Conservation (phyloP, 169 alveolate species). For the Plasmodium inui region DNA sequence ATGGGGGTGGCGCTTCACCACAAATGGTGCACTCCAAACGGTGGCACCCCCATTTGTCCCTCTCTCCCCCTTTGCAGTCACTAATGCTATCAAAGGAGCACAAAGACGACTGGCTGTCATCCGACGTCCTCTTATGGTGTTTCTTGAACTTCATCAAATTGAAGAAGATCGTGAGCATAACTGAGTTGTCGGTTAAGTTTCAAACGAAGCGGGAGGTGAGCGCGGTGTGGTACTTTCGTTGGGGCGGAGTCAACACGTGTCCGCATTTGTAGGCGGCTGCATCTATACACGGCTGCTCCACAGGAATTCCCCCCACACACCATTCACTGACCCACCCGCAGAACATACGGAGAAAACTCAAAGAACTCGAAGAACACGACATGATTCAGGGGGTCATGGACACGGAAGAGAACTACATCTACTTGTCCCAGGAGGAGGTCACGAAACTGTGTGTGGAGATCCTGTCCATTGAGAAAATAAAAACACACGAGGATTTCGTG, state of each 20-base stretch:
- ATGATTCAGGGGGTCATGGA: constrained; percentile 73
- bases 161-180: constrained; percentile 57
- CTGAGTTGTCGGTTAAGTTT: constrained; percentile 54
- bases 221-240: neutral
- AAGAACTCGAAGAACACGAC: constrained; percentile 61
- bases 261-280: neutral
- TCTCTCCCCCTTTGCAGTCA: constrained; percentile 6
- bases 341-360: constrained; percentile 54
- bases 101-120: constrained; percentile 67
- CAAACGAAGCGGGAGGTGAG: constrained; percentile 63
- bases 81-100: constrained; percentile 29
- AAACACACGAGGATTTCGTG: constrained; percentile 67
- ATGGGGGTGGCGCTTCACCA: neutral
- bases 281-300: neutral
- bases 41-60: neutral
- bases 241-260: neutral
- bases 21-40: neutral
- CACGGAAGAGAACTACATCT: constrained; percentile 59
- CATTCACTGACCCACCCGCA: neutral
- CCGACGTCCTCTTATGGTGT: constrained; percentile 53
- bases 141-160: constrained; percentile 54
- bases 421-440: constrained; percentile 70
- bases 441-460: constrained; percentile 54
- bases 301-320: neutral
- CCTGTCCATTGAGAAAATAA: constrained; percentile 34